Conservation (phyloP, 2,329 filamentous ascomycete species). For the Stagonosporopsis tanaceti region DNA sequence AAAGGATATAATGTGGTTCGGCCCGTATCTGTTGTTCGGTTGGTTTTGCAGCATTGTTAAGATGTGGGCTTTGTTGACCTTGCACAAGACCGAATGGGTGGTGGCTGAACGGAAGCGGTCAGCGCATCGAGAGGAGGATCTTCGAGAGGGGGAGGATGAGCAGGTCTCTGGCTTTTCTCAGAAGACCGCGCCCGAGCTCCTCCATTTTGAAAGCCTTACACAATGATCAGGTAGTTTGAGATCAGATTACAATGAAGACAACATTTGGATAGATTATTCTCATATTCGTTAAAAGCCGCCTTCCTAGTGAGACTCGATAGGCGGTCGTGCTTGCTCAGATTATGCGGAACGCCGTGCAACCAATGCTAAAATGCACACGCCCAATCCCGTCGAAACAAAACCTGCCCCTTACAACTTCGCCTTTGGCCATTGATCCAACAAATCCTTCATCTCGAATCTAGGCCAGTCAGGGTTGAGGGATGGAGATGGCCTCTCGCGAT, state of each 20-base stretch:
- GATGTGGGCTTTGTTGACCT: no score
- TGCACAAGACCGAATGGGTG: neutral
- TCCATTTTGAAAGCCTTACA: no score
- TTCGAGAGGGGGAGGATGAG: neutral
- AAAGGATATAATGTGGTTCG: no score
- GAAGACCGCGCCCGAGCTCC: neutral
- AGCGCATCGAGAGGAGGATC: neutral
- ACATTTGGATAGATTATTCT: neutral
- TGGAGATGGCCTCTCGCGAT: conserved; percentile 64
- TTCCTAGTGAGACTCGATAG: neutral
- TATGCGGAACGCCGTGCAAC: conserved; percentile 11
- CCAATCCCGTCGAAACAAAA: neutral
- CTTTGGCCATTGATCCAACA: conserved; percentile 50
- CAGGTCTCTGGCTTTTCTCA: neutral
- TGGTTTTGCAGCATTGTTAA: no score
- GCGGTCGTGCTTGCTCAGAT: neutral
- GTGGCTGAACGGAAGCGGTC: neutral
- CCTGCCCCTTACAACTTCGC: conserved; percentile 35
- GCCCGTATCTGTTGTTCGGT: no score
- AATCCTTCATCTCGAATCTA: conserved; percentile 64
- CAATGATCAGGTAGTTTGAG: no score
- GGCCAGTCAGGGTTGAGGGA: conserved; percentile 64
- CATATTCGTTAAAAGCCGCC: neutral
- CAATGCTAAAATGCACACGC: conserved; percentile 15
- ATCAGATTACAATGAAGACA: neutral